phyloP scores from a whole-genome alignment of 371 early-diverging fungal species.

The Mortierella sp. region DNA sequence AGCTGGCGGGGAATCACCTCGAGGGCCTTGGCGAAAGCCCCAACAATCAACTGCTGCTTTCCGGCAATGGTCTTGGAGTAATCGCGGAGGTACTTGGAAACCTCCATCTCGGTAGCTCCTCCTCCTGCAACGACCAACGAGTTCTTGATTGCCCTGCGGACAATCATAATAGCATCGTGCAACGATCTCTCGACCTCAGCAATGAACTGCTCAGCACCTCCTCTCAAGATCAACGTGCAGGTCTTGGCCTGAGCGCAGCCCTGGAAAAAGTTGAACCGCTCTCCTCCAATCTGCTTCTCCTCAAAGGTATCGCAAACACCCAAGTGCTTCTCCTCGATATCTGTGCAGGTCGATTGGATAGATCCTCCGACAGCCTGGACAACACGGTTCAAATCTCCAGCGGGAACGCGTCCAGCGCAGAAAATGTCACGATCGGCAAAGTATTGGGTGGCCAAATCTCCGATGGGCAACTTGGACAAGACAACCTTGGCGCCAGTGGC shows the following conservation, averaged over 20 bases:
- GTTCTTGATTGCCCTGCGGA: conserved; percentile 96
- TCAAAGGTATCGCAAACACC: conserved; percentile 96
- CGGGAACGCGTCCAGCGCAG: conserved; percentile 99
- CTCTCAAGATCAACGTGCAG: conserved; percentile 97
- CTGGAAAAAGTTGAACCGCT: conserved; percentile 98
- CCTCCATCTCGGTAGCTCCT: conserved; percentile 98
- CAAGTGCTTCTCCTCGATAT: conserved; percentile 86
- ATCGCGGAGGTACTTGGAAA: conserved; percentile 95
- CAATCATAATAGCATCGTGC: conserved; percentile 99
- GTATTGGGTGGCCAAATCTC: conserved; percentile 99
- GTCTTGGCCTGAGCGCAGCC: conserved; percentile 94
- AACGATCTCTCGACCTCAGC: conserved; percentile 99
- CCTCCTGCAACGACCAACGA: conserved; percentile 98
- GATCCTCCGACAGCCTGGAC: conserved; percentile 97
- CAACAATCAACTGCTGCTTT: conserved; percentile 97
- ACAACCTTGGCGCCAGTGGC: conserved; percentile 99
- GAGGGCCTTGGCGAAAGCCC: conserved; percentile 97
- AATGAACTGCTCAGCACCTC: conserved; percentile 99
- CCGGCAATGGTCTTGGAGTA: conserved; percentile 93
- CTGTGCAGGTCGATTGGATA: conserved; percentile 93
- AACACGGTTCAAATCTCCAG: conserved; percentile 95
- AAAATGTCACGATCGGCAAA: conserved; percentile 99
- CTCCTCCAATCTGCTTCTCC: conserved; percentile 98
- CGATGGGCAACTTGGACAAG: conserved; percentile 98
- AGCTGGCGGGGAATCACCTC: conserved; percentile 99